Evolutionary conservation across 495 filamentous ascomycete genomes (phyloP).

Genomic region (Aspergillus nidulans): DNA sequence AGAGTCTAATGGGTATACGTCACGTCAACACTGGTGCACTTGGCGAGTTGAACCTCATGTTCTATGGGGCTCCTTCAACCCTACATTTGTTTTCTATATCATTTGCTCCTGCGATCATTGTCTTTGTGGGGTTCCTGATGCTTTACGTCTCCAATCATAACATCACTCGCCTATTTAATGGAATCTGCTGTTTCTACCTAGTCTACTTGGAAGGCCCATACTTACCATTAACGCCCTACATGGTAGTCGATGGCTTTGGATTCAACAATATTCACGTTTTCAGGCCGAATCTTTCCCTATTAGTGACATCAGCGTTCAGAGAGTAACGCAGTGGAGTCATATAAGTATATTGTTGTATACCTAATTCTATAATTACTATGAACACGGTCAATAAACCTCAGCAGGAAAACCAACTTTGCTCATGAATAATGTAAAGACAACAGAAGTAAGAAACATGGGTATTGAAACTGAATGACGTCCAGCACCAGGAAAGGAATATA

Average conservation of each 20-base stretch:
- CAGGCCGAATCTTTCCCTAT: too few relatives aligned
- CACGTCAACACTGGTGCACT: not conserved
- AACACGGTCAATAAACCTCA: not conserved
- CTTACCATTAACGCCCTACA: too few relatives aligned
- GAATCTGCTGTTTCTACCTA: not conserved
- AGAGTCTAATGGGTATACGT: conserved; percentile 10
- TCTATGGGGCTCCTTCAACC: not conserved
- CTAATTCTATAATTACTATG: not conserved
- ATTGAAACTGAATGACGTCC: conserved; percentile 5
- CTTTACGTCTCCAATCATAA: conserved; percentile 1
- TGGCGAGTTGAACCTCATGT: not conserved
- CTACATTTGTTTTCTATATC: not conserved
- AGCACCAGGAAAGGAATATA: not conserved
- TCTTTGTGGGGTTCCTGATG: not conserved
- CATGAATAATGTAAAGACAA: not conserved
- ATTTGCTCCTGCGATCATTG: not conserved
- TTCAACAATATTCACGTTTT: too few relatives aligned
- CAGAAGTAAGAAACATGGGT: not conserved
- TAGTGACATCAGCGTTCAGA: too few relatives aligned
- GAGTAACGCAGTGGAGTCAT: not conserved
- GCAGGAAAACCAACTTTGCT: not conserved
- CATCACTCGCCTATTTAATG: not conserved
- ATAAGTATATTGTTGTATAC: not conserved
- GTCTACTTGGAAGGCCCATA: not conserved
- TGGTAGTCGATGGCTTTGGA: too few relatives aligned